Percentiles rank a stretch among this genome's conserved stretches.
Conservation (phyloP, 345 rosid genomes). For the Melaleuca quinquenervia region DNA sequence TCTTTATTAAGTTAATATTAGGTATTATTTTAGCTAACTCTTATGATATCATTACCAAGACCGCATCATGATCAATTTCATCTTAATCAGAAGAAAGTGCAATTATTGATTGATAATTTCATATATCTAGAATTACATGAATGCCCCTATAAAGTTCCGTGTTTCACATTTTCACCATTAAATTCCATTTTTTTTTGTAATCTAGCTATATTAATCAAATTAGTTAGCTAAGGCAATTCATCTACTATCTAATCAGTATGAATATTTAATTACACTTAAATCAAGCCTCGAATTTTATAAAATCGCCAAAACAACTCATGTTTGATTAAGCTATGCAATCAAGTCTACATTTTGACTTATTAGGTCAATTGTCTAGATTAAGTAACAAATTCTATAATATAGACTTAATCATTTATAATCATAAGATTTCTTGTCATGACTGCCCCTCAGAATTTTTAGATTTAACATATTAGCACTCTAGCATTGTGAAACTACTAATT, state of each 20-base stretch:
- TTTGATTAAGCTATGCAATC: neutral
- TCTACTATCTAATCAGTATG: neutral
- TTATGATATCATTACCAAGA: neutral
- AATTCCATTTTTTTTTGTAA: neutral
- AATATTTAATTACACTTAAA: neutral
- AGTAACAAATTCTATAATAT: neutral
- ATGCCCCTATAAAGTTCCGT: neutral
- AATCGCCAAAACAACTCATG: neutral
- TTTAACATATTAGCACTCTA: neutral
- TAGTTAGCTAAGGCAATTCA: neutral
- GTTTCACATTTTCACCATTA: neutral
- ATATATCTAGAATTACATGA: neutral
- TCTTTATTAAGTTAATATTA: neutral
- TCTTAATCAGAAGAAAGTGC: neutral
- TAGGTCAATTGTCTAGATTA: neutral
- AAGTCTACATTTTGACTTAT: neutral
- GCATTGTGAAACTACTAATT: neutral
- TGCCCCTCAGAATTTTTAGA: neutral
- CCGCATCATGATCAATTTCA: neutral
- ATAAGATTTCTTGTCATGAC: neutral
- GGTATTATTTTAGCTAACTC: neutral
- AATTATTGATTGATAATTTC: neutral
- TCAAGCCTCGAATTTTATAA: neutral
- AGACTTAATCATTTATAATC: neutral
- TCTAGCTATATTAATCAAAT: neutral